phyloP scores from a whole-genome alignment of 805 yeast species.

The Metschnikowia colocasiae region DNA sequence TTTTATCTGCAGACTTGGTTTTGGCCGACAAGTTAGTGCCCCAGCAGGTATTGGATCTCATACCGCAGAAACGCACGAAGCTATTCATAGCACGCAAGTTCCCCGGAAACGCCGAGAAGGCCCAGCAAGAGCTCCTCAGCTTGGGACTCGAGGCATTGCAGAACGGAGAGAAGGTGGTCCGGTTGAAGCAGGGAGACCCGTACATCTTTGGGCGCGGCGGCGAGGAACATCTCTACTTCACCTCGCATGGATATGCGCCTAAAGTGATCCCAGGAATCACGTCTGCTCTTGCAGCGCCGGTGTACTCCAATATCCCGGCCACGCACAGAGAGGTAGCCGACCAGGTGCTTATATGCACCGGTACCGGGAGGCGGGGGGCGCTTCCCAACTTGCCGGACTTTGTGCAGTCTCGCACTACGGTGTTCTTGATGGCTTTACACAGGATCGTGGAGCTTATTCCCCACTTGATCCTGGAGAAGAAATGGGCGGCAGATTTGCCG shows the following conservation, averaged over 20 bases:
- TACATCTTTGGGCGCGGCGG: slow-evolving; percentile 96
- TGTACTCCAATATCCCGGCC: slow-evolving; percentile 77
- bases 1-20: slow-evolving; percentile 75
- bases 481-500: slow-evolving; percentile 72
- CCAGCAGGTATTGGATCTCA: slow-evolving; percentile 72
- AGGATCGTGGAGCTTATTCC: slow-evolving; percentile 59
- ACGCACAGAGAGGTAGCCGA: slow-evolving; percentile 91
- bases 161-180: slow-evolving; percentile 72
- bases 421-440: slow-evolving; percentile 88
- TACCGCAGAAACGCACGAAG: slow-evolving; percentile 67
- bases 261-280: slow-evolving; percentile 82
- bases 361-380: slow-evolving; percentile 86
- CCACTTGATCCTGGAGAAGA: slow-evolving; percentile 36
- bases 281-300: slow-evolving; percentile 86
- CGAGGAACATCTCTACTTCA: slow-evolving; percentile 76
- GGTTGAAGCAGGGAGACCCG: slow-evolving; percentile 96
- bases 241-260: slow-evolving; percentile 64
- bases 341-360: slow-evolving; percentile 90
- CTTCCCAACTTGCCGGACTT: slow-evolving; percentile 76
- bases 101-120: slow-evolving; percentile 94
- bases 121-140: slow-evolving; percentile 79
- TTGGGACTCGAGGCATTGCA: slow-evolving; percentile 63
- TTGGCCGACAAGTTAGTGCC: slow-evolving; percentile 93
- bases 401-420: slow-evolving; percentile 69
- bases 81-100: slow-evolving; percentile 87